These are phyloP conservation scores for Podila verticillata DNA, from an alignment of 192 early-diverging fungal species.

Conservation along the genomic window DNA sequence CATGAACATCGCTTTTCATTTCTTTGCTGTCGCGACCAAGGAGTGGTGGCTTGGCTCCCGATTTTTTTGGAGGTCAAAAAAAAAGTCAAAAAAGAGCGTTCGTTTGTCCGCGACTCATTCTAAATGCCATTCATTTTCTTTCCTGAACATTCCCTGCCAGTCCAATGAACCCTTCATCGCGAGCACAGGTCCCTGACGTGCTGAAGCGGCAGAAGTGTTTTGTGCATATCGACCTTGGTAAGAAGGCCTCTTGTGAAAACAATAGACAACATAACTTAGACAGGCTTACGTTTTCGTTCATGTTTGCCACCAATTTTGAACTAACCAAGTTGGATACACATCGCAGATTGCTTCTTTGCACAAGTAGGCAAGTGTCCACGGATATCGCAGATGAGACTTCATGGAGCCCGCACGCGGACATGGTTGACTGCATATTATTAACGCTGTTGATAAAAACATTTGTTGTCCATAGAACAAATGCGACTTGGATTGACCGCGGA, in stretches of 20 bases:
- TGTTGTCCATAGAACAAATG: constrained; percentile 64
- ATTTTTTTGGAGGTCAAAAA: no score
- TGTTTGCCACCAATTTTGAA: constrained; percentile 45
- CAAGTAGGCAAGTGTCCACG: constrained; percentile 73
- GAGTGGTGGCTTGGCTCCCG: no score
- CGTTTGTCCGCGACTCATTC: no score
- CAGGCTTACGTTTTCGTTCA: not conserved
- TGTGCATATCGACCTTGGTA: constrained; percentile 63
- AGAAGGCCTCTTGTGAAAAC: not conserved
- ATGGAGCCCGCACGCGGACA: no score
- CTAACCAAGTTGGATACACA: not conserved
- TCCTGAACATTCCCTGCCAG: no score
- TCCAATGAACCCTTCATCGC: constrained; percentile 6
- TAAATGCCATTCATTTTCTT: no score
- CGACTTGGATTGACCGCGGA: constrained; percentile 73
- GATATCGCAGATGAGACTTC: no score
- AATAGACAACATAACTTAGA: not conserved
- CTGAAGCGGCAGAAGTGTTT: constrained; percentile 60
- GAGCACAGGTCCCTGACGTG: constrained; percentile 27
- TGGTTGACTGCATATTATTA: no score
- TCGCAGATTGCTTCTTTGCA: constrained; percentile 78
- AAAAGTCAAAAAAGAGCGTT: no score
- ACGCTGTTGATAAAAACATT: not conserved
- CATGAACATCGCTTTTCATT: no score
- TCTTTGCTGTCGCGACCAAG: no score